A percentile compares a stretch with the other conserved stretches of the same genome.
phyloP scores from a whole-genome alignment of 306 rosid species.

The Cicer yamashitae region DNA sequence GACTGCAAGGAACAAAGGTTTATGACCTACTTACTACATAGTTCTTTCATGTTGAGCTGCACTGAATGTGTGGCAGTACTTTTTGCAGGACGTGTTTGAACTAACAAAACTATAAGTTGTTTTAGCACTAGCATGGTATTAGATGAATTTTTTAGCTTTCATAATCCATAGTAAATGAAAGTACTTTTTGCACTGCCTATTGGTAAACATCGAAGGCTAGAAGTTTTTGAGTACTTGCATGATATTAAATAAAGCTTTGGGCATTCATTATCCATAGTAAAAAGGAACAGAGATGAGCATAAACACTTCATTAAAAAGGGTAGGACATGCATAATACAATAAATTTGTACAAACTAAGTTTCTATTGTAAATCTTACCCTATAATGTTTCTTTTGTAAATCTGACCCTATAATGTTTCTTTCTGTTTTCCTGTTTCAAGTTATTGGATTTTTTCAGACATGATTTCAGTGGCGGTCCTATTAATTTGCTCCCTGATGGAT shows the following conservation, averaged over 20 bases:
- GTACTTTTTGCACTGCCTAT: neutral
- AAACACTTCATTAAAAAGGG: neutral
- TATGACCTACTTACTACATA: neutral
- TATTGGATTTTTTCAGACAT: slow-evolving; percentile 45
- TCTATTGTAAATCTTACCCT: slow-evolving; percentile 54
- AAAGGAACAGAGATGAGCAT: slow-evolving; percentile 24
- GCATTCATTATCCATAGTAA: neutral
- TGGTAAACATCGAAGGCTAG: neutral
- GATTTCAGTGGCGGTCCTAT: slow-evolving; percentile 47
- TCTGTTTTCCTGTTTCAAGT: slow-evolving; percentile 30
- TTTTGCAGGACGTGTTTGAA: too few species aligned
- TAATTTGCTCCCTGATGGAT: slow-evolving; percentile 35
- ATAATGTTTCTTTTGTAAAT: slow-evolving; percentile 45
- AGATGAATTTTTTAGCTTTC: neutral
- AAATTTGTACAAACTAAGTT: slow-evolving; percentile 40
- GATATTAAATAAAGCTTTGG: neutral
- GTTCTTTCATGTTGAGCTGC: neutral
- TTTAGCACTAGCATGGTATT: neutral
- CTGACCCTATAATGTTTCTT: slow-evolving; percentile 51
- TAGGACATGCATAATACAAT: neutral
- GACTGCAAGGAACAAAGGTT: neutral
- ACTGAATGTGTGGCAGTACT: neutral
- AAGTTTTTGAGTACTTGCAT: neutral
- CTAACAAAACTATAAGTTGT: too few species aligned
- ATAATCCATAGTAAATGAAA: neutral